Conservation (phyloP, 1,139 yeast genomes). For the Suhomyces chickasaworum region DNA sequence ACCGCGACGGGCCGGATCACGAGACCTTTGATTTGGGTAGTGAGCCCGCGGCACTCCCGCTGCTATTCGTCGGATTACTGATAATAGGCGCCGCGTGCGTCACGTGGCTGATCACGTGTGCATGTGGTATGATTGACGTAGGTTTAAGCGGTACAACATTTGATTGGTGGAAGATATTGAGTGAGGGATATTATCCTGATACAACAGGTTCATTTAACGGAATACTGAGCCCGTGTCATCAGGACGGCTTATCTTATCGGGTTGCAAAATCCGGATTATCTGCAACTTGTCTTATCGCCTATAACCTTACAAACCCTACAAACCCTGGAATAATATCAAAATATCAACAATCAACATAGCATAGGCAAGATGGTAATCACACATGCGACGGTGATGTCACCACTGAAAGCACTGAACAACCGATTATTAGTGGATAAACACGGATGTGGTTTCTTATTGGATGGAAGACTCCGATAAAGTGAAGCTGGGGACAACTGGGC, state of each 20-base stretch:
- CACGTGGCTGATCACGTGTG: not conserved
- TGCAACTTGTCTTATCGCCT: not conserved
- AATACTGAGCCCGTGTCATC: not conserved
- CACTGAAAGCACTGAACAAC: no score
- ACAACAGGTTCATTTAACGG: not conserved
- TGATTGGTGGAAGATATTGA: not conserved
- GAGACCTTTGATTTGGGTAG: conserved; percentile 1
- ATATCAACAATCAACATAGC: not conserved
- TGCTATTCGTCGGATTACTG: conserved; percentile 3
- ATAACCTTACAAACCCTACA: not conserved
- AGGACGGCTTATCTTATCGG: not conserved
- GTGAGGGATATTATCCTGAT: not conserved
- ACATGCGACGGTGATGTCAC: no score
- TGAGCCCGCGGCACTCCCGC: not conserved
- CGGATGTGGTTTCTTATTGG: no score
- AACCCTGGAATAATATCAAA: no score
- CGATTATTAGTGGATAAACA: no score
- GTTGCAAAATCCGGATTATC: not conserved
- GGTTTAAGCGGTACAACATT: not conserved
- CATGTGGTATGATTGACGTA: not conserved
- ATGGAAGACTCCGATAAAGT: no score
- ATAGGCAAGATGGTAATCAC: not conserved
- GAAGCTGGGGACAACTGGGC: no score
- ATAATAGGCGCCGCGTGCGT: no score
- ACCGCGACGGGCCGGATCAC: conserved; percentile 17